Evolutionary conservation across 2,329 filamentous ascomycete genomes (phyloP), one percentile per base, ranked within the genome.

Genomic region (Pseudocercospora musae): DNA sequence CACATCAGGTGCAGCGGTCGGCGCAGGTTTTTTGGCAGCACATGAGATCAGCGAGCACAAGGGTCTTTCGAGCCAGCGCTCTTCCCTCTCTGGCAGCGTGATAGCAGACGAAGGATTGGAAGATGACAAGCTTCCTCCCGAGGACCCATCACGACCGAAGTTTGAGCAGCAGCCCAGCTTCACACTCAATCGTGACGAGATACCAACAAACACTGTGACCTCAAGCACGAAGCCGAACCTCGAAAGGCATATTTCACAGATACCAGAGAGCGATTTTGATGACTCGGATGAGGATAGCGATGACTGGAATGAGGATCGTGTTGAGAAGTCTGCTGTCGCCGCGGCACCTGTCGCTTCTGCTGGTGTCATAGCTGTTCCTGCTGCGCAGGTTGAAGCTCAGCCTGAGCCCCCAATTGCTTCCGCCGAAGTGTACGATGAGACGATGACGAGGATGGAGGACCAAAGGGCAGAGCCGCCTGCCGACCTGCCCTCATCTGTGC

Each of bases 181-280:
- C 31, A 13, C 52, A 2, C 29, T 54, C 0, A 15, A 37, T 8
- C 15, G 21, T 18, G 52, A 54, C 4, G 27, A 54, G 29, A 13
- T 54, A 15, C 52, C 52, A 23, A 54, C 52, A 23, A 66, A 31
- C 33, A 59, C 25, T 21, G 44, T 31, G 27, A 29, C 31, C 54
- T 49, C n/a, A 44, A 59, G 55, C 25, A 64, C 52, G 13, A 67
- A 64, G 58, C 71, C 71, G 2, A 63, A 70, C 31, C 67, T 74
- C n/a, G 73, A 74, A 50, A 65, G 72, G 11, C 72, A 74, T 57
- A 72, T 74, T 25, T 71, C 71, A 3, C 56, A 64, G 23, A 72
- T 75, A 48, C 67, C 66, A 2, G 68, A 70, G 25, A 73, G 70
- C 57, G 66, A 67, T 37, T 53, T 65, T 8, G 63, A 61, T 27